These are phyloP conservation scores for Fusarium multiceps DNA, from an alignment of 2,329 filamentous ascomycete species.

Conservation along the genomic window DNA sequence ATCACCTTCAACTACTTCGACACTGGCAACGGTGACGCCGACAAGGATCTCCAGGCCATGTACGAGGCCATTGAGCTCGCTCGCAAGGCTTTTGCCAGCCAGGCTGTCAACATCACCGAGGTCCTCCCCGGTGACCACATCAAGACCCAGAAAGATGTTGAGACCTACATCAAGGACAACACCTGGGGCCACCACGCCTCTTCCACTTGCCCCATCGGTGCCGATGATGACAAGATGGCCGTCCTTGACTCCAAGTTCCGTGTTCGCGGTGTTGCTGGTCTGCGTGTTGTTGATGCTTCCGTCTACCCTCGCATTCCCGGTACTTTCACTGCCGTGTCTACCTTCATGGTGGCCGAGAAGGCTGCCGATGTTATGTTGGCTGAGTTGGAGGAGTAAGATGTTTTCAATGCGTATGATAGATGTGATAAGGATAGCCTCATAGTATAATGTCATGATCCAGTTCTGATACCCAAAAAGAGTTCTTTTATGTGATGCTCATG, in stretches of 20 bases:
- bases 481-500: not conserved
- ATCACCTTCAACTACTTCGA: conserved; percentile 73
- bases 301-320: conserved; percentile 56
- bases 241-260: conserved; percentile 63
- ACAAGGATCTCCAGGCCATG: conserved; percentile 63
- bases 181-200: conserved; percentile 52
- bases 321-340: conserved; percentile 50
- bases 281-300: conserved; percentile 60
- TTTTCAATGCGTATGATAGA: not conserved
- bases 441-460: conserved; percentile 6
- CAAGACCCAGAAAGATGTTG: conserved; percentile 30
- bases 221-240: conserved; percentile 49
- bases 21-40: conserved; percentile 59
- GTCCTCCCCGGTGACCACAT: conserved; percentile 30
- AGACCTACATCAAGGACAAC: conserved; percentile 46
- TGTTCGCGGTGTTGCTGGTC: conserved; percentile 58
- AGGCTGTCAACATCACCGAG: conserved; percentile 39
- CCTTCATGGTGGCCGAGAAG: conserved; percentile 50
- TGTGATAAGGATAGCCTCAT: conserved; percentile 1
- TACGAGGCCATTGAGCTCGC: conserved; percentile 66
- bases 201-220: conserved; percentile 49
- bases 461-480: not conserved
- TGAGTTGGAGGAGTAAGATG: conserved; percentile 12
- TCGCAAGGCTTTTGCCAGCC: conserved; percentile 54
- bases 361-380: conserved; percentile 48